Evolutionary conservation across 352 stramenopile species (phyloP), one percentile per base, ranked within the genome.

Genomic region (Phytophthora pisi): DNA sequence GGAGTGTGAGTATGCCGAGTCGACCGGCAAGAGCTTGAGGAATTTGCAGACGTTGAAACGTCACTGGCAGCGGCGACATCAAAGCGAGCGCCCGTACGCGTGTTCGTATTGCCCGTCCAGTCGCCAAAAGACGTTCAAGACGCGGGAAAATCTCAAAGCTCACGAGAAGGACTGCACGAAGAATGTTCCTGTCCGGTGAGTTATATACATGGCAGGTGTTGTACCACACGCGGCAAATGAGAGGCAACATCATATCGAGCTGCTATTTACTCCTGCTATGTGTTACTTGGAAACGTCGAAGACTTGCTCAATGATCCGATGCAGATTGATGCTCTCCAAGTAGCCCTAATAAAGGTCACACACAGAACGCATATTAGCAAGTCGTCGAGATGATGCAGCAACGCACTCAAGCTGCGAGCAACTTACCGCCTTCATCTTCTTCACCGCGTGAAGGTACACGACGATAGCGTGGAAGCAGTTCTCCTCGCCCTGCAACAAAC

Each of bases 311-410:
- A 94, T 86, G 63, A 96, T 89, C 60, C 80, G 79, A 57, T 93
- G 88, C 31, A 96, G 75, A 66, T 96, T 96, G 68, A 96, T 96
- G 68, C 86, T 94, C 59, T 93, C 86, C 55, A 96, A 68, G 64
- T 96, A 90, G 54, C 88, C 86, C 83, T 91, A 65, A 38, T 38
- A 38, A 38, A 38, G 11, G 31, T 15, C 13, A 30, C 26, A 30
- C 8, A 38, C 8, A 38, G 31, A 10, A 38, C 7, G 3, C 31
- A 38, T 5, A 13, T 38, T 15, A 38, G 31, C 11, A 38, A 5
- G 4, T 13, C 11, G 31, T 38, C 9, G 9, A 20, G 38, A 18
- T 18, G 38, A 45, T 45, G 38, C 9, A 3, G 15, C 15, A 26
- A 26, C 13, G 24, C 10, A 5, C 43, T n/a, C 43, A 28, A 13